Evolutionary conservation across 257 asterid genomes (phyloP).

Genomic region (Rhazya stricta): DNA sequence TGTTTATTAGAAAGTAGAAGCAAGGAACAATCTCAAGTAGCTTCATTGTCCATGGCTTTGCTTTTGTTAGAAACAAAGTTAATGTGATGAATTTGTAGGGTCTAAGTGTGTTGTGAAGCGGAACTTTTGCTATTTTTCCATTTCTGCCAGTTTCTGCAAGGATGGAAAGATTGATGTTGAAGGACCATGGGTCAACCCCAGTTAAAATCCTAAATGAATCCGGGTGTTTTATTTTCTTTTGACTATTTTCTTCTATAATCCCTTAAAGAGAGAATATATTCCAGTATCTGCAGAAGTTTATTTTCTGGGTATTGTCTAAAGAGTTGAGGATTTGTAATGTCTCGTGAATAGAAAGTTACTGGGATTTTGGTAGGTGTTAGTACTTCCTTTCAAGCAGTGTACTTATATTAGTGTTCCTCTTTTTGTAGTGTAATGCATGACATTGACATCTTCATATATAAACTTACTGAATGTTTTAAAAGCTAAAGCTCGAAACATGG

Average conservation of each 20-base stretch:
- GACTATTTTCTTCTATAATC: too few species aligned
- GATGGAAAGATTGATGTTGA: not conserved
- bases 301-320: not conserved
- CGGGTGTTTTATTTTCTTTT: not conserved
- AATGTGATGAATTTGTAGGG: too few species aligned
- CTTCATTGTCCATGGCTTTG: too few species aligned
- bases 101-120: not conserved
- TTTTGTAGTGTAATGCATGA: not conserved
- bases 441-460: too few species aligned
- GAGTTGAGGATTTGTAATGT: too few species aligned
- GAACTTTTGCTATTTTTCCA: not conserved
- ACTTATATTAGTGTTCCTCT: too few species aligned
- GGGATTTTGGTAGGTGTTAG: not conserved
- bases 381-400: not conserved
- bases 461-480: too few species aligned
- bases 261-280: not conserved
- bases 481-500: not conserved
- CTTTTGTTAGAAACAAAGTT: too few species aligned
- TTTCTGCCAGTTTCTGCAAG: not conserved
- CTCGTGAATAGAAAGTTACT: not conserved
- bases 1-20: not conserved
- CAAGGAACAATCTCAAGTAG: not conserved
- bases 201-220: not conserved
- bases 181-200: not conserved
- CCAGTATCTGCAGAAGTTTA: not conserved